Base-by-base conservation (phyloP, 1,284 basidiomycete species). In the Cryptococcus floricola region DNA sequence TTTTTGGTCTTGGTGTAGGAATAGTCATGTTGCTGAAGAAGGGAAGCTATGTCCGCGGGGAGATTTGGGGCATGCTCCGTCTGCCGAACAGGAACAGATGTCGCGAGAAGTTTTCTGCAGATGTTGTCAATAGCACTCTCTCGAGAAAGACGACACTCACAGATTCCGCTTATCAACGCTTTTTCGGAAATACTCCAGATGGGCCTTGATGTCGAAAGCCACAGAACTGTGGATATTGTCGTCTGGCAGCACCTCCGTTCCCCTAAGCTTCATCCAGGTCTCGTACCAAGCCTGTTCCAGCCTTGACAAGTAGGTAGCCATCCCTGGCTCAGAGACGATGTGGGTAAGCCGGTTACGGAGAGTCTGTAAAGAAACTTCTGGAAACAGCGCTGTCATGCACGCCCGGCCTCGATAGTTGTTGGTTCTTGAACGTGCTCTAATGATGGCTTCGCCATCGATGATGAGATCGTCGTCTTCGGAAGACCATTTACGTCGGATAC, bases 381-480 rank as follows among this genome's bases (percentile, higher is more conserved):
- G 87, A 70, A 93, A 92, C 16, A 93, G 81, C 71, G 90, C 87
- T n/a, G 31, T 31, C 57, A 70, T 59, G 13, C 66, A 69, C 7
- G 46, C 19, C n/a, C 70, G 69, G 31, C 71, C 66, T 85, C 84
- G 56, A 88, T 81, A 19, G 85, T 47, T 51, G 31, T 52, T 60
- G 7, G 52, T 55, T 50, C 85, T 80, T 70, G 87, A 89, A 25
- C 93, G 85, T 16, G 87, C 88, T 60, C 84, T 83, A 53, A 96
- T 84, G 61, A 97, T 86, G 2, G 84, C 88, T 44, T 84, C 87
- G 1, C 87, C 86, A 69, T 97, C 93, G 52, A 88, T 83, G 41
- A 87, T 84, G 31, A 93, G 81, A 59, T 95, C 93, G 61, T 95
- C 91, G 59, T 86, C 91, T 49, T 92, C 88, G 48, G 82, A 76